Evolutionary conservation across 805 yeast genomes (phyloP), one percentile per base, ranked within the genome.

Genomic region (Candida sanyiensis): DNA sequence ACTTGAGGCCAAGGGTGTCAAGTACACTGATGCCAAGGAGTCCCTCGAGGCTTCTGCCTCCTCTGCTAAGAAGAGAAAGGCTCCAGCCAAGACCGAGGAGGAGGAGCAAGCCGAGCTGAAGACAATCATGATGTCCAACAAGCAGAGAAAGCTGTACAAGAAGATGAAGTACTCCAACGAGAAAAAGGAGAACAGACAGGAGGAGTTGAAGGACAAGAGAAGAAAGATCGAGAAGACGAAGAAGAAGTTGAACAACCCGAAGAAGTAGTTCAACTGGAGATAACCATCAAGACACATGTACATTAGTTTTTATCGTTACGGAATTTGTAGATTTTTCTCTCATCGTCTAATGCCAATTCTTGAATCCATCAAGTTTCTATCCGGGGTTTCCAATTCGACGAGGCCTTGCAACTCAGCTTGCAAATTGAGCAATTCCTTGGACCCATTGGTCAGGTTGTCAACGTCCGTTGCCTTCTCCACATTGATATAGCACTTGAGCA

Each of bases 111-210:
- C 86, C 67, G 93, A 89, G 49, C 76, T 90, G 69, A 85, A 85
- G 70, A 80, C 79, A 80, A 86, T 88, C 57, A 90, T 93, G 98
- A 90, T 93, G 98, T 75, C 90, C 52, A 88, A 88, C 69, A 93
- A 90, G 65, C 95, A 90, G 68, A 84, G 88, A 72, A 86, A 85
- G 63, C 70, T 89, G 49, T 93, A 93, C 72, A 83, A 83, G 70
- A 84, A 84, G 80, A 86, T 90, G 95, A 93, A 87, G 67, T 80
- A 86, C 61, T 90, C 95, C 43, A 77, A 84, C 52, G 80, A 81
- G 43, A 78, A 85, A 75, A 83, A 85, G 67, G 87, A 84, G 56
- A 72, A 72, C 37, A 79, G 90, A 64, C 76, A 77, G 54, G 83
- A 81, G 42, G 74, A 70, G 38, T 69, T 84, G 59, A 69, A 73